These are phyloP conservation scores for Leptographium galeiforme DNA, from an alignment of 2,329 filamentous ascomycete species.

Conservation along the genomic window DNA sequence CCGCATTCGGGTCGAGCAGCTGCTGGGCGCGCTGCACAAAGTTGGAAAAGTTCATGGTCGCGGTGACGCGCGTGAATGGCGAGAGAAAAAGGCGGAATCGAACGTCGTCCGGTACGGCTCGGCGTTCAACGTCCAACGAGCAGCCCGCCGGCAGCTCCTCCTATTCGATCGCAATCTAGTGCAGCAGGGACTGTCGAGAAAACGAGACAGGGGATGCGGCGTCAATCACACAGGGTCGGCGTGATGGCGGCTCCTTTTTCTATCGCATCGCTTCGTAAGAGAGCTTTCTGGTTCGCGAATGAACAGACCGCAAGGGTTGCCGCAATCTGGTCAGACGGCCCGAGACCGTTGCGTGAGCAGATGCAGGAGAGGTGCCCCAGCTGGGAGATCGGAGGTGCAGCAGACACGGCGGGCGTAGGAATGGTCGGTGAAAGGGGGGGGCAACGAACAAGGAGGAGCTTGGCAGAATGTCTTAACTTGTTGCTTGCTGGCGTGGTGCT, in stretches of 20 bases:
- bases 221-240: too few relatives aligned
- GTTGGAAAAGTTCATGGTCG: conserved; percentile 52
- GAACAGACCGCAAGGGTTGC: neutral
- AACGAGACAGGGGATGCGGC: neutral
- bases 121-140: too few relatives aligned
- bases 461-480: too few relatives aligned
- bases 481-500: too few relatives aligned
- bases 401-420: neutral
- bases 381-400: neutral
- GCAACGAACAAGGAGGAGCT: neutral
- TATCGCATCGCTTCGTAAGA: too few relatives aligned
- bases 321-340: neutral
- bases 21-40: conserved; percentile 94
- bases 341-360: neutral
- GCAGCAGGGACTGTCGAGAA: neutral
- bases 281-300: neutral
- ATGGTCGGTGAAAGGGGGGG: neutral
- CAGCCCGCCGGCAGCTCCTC: too few relatives aligned
- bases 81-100: neutral
- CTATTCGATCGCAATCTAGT: too few relatives aligned
- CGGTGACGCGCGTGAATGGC: neutral
- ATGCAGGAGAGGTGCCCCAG: neutral
- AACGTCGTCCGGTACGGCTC: too few relatives aligned
- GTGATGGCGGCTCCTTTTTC: too few relatives aligned
- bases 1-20: conserved; percentile 79